phyloP scores from a whole-genome alignment of 345 rosid species.

The Carallia brachiata region DNA sequence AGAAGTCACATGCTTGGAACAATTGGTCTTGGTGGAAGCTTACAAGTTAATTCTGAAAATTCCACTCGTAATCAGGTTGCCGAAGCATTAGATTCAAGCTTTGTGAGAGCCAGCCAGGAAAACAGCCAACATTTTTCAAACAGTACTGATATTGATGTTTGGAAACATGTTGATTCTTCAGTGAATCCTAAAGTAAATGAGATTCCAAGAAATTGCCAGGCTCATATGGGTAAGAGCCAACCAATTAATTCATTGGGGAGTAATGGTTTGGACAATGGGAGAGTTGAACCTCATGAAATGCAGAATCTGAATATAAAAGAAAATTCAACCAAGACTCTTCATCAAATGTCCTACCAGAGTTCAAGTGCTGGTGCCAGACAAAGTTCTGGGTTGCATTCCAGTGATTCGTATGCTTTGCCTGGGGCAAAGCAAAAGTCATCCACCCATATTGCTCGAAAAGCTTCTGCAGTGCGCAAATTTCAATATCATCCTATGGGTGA shows the following conservation, averaged over 20 bases:
- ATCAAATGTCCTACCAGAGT: slow-evolving; percentile 28
- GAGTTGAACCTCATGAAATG: slow-evolving; percentile 27
- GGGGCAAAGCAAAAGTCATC: slow-evolving; percentile 51
- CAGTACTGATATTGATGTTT: slow-evolving; percentile 38
- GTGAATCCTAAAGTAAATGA: slow-evolving; percentile 31
- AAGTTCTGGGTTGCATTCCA: slow-evolving; percentile 47
- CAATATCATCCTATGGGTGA: slow-evolving; percentile 96
- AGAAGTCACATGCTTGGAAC: slow-evolving; percentile 26
- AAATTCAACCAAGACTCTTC: slow-evolving; percentile 36
- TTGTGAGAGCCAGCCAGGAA: slow-evolving; percentile 32
- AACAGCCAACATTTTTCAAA: slow-evolving; percentile 36
- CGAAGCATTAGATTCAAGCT: slow-evolving; percentile 31
- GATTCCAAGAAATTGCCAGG: slow-evolving; percentile 25
- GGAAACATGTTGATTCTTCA: slow-evolving; percentile 44
- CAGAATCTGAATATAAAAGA: slow-evolving; percentile 37
- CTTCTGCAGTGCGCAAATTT: slow-evolving; percentile 58
- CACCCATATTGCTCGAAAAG: slow-evolving; percentile 38
- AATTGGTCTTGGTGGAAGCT: slow-evolving; percentile 35
- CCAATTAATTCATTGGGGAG: slow-evolving; percentile 52
- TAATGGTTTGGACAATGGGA: slow-evolving; percentile 36
- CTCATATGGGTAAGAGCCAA: slow-evolving; percentile 35
- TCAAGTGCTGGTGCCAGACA: slow-evolving; percentile 36
- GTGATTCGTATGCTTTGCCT: slow-evolving; percentile 37
- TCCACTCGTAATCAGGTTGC: slow-evolving; percentile 36
- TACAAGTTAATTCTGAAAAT: slow-evolving; percentile 36